A percentile compares a stretch with the other conserved stretches of the same genome.
These are phyloP conservation scores for Fusarium sp. DNA, from an alignment of 2,329 filamentous ascomycete species.

Conservation along the genomic window DNA sequence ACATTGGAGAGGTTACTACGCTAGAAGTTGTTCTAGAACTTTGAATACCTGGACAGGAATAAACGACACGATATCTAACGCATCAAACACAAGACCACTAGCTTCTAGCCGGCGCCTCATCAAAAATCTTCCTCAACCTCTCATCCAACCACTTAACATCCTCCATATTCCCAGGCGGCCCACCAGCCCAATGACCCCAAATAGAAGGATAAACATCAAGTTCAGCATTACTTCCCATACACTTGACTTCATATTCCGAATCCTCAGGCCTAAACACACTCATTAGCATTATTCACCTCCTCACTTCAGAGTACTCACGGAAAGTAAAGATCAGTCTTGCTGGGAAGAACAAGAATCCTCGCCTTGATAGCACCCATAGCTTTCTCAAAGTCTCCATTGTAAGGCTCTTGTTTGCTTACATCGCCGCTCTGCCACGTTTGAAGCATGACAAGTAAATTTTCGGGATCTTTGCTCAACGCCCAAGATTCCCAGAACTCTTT, in stretches of 20 bases:
- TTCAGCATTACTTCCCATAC: conserved; percentile 53
- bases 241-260: conserved; percentile 76
- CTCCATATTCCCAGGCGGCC: conserved; percentile 76
- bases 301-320: conserved; percentile 53
- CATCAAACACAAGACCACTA: not conserved
- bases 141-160: conserved; percentile 80
- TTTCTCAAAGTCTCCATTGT: conserved; percentile 73
- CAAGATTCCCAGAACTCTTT: conserved; percentile 80
- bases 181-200: conserved; percentile 69
- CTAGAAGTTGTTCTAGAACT: not conserved
- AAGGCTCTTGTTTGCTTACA: conserved; percentile 74
- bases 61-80: too few relatives aligned
- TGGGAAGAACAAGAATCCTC: conserved; percentile 76
- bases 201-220: conserved; percentile 56
- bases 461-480: conserved; percentile 79
- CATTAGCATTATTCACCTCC: not conserved
- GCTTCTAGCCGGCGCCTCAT: not conserved
- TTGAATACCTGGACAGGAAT: too few relatives aligned
- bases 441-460: conserved; percentile 80
- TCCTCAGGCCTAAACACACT: conserved; percentile 71
- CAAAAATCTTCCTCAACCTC: conserved; percentile 35
- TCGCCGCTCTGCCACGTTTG: conserved; percentile 84
- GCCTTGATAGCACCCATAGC: conserved; percentile 78
- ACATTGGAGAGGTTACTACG: not conserved
- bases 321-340: conserved; percentile 83